Evolutionary conservation across 257 asterid species (phyloP).

Genomic region (Solanum chilense): DNA sequence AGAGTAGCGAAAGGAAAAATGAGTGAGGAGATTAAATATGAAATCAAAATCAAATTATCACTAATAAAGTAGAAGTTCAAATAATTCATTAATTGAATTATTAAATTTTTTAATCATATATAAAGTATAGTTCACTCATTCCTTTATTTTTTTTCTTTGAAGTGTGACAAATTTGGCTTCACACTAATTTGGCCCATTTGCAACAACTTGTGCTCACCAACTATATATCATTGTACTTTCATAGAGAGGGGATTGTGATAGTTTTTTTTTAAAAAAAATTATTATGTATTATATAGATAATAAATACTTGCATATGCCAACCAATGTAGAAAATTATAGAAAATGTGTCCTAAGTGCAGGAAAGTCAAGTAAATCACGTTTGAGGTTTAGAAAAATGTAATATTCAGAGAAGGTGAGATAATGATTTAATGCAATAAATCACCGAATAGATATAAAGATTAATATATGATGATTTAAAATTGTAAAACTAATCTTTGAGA

Average conservation of each 20-base stretch:
- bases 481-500: not conserved
- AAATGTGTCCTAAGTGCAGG: not conserved
- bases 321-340: not conserved
- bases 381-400: not conserved
- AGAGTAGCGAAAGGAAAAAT: not conserved
- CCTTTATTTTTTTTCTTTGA: not conserved
- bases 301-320: not conserved
- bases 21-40: no score
- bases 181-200: not conserved
- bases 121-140: not conserved
- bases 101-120: not conserved
- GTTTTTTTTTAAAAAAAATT: no score
- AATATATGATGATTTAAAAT: no score
- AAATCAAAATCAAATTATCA: no score
- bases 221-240: not conserved
- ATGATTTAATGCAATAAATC: not conserved
- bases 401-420: not conserved
- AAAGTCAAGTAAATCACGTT: not conserved
- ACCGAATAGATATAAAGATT: not conserved
- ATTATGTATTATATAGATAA: no score
- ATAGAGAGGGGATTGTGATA: not conserved
- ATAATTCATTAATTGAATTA: no score
- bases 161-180: not conserved
- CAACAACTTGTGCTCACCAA: not conserved
- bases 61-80: no score